These are phyloP conservation scores for Bullera alba DNA, from an alignment of 768 basidiomycete species.

Conservation along the genomic window DNA sequence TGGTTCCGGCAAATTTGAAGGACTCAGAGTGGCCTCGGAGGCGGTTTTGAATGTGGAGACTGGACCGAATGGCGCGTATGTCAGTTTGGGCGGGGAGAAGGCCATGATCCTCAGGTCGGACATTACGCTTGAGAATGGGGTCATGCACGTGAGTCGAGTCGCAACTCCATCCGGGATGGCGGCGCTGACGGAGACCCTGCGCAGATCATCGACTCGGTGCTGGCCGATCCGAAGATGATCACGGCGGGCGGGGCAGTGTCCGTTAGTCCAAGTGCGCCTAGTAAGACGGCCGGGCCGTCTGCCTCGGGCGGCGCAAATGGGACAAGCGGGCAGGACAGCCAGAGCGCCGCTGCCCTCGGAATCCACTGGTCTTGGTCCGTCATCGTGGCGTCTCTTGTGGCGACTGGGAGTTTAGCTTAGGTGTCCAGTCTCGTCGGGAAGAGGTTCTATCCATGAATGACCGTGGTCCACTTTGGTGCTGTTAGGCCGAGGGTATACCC, in stretches of 20 bases:
- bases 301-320: too few species aligned
- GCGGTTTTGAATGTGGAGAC: constrained; percentile 7
- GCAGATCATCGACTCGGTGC: background rate
- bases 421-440: too few species aligned
- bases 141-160: constrained; percentile 32
- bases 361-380: too few species aligned
- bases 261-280: background rate
- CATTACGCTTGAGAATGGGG: constrained; percentile 32
- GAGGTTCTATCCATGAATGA: too few species aligned
- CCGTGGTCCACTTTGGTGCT: too few species aligned
- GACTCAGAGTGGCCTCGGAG: constrained; percentile 8
- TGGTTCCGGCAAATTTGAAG: constrained; percentile 1
- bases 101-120: constrained; percentile 29
- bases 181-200: too few species aligned
- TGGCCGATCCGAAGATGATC: background rate
- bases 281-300: background rate
- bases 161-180: background rate
- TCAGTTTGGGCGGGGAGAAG: constrained; percentile 11
- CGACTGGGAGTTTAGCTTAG: too few species aligned
- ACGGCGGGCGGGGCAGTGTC: too few species aligned
- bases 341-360: too few species aligned
- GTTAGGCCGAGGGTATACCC: too few species aligned
- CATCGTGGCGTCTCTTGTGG: too few species aligned
- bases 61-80: constrained; percentile 6
- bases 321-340: too few species aligned